Conservation (phyloP, 305 asterid species). For the Plantago coronopus region DNA sequence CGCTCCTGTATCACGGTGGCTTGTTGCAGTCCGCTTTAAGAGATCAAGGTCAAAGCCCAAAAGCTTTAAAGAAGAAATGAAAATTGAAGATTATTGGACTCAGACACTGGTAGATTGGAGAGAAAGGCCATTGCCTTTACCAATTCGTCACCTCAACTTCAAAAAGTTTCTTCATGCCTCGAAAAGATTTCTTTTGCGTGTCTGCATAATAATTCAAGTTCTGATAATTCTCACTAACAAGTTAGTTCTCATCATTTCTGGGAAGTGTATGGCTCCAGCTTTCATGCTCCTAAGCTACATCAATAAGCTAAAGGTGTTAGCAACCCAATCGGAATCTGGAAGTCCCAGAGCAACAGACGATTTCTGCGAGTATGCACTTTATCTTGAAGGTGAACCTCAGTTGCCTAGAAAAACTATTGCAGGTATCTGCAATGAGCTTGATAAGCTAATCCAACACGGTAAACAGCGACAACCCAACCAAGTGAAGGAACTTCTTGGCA, state of each 20-base stretch:
- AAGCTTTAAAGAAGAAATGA: slow-evolving; percentile 28
- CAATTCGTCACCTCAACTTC: slow-evolving; percentile 35
- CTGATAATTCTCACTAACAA: slow-evolving; percentile 34
- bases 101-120: slow-evolving; percentile 50
- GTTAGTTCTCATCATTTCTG: slow-evolving; percentile 15
- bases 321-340: background rate
- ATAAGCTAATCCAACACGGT: slow-evolving; percentile 25
- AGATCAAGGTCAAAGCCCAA: slow-evolving; percentile 20
- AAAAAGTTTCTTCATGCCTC: slow-evolving; percentile 34
- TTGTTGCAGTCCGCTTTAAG: slow-evolving; percentile 26
- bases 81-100: slow-evolving; percentile 43
- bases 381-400: slow-evolving; percentile 33
- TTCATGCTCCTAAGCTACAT: background rate
- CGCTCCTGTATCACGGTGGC: slow-evolving; percentile 26
- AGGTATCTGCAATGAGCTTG: slow-evolving; percentile 22
- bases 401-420: slow-evolving; percentile 24
- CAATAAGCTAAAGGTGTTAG: background rate
- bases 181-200: slow-evolving; percentile 34
- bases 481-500: slow-evolving; percentile 22
- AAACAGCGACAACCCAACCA: slow-evolving; percentile 22
- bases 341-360: slow-evolving; percentile 7
- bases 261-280: background rate
- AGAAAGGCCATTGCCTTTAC: slow-evolving; percentile 41
- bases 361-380: slow-evolving; percentile 27
- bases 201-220: slow-evolving; percentile 33